Evolutionary conservation across 148 eudicot genomes (phyloP).

Genomic region (Vaccinium vitisidaea): DNA sequence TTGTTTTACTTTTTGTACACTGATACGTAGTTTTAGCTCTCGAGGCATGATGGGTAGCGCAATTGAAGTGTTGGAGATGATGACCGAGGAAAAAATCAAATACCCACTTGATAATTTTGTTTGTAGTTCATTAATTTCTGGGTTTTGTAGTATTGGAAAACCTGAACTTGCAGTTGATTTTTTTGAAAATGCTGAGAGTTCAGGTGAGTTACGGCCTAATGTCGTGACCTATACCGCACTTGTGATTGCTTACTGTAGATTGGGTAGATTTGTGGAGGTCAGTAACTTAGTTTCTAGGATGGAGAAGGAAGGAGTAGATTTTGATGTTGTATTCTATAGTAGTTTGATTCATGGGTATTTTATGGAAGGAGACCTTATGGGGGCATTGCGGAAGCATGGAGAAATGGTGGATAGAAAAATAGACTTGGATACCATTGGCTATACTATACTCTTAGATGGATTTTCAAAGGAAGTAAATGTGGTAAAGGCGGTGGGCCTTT

Average conservation of each 20-base stretch:
- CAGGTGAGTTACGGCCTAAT: constrained; percentile 31
- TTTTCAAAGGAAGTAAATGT: constrained; percentile 47
- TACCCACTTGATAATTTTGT: constrained; percentile 47
- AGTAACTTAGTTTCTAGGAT: constrained; percentile 32
- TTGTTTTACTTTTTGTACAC: constrained; percentile 35
- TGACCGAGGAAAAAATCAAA: constrained; percentile 31
- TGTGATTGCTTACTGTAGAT: constrained; percentile 35
- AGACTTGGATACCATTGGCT: constrained; percentile 32
- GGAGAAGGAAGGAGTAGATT: constrained; percentile 36
- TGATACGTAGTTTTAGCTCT: constrained; percentile 32
- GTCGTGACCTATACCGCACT: constrained; percentile 40
- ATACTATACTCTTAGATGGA: constrained; percentile 51
- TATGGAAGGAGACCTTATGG: constrained; percentile 26
- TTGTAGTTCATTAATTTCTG: constrained; percentile 48
- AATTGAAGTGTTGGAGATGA: constrained; percentile 44
- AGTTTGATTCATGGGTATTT: constrained; percentile 43
- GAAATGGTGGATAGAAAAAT: constrained; percentile 37
- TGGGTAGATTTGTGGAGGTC: constrained; percentile 31
- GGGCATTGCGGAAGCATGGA: constrained; percentile 33
- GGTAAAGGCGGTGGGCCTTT: constrained; percentile 45
- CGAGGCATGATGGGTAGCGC: constrained; percentile 40
- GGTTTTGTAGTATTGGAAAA: constrained; percentile 48
- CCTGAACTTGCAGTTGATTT: constrained; percentile 47
- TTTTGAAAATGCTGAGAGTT: constrained; percentile 39
- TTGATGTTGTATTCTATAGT: constrained; percentile 53